These are phyloP conservation scores for Elsinoe necatrix DNA, from an alignment of 2,329 filamentous ascomycete genomes.

Conservation along the genomic window DNA sequence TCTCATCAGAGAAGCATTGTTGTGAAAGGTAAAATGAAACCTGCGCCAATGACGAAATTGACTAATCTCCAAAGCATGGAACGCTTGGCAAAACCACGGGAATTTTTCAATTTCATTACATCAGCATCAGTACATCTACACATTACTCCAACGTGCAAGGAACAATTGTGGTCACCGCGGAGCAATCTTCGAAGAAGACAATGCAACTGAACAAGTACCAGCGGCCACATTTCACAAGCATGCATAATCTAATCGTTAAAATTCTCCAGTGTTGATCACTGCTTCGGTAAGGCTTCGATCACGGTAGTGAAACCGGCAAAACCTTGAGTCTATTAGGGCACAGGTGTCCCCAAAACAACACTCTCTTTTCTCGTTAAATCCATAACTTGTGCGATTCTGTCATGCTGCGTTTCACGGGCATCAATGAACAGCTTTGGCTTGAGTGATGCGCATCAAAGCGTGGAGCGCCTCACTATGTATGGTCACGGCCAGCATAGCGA, in stretches of 20 bases:
- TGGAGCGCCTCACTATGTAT: background rate
- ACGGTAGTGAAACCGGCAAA: background rate
- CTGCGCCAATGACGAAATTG: background rate
- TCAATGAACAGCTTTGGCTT: background rate
- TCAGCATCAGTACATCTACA: too few relatives aligned
- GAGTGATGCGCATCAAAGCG: background rate
- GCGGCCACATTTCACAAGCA: too few relatives aligned
- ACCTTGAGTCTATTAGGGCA: background rate
- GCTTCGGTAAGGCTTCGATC: background rate
- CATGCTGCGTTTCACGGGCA: background rate
- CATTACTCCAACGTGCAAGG: too few relatives aligned
- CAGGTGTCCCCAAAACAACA: background rate
- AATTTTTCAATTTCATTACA: background rate
- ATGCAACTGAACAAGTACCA: too few relatives aligned
- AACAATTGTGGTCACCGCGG: too few relatives aligned
- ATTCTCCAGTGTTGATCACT: background rate
- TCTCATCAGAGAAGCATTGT: background rate
- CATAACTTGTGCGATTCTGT: background rate
- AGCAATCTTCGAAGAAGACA: too few relatives aligned
- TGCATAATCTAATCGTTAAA: background rate
- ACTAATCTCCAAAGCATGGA: background rate
- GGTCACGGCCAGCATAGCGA: background rate
- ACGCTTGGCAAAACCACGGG: background rate
- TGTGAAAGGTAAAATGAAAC: background rate
- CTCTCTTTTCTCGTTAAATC: background rate